Evolutionary conservation across 257 asterid genomes (phyloP), one percentile per base, ranked within the genome.

Genomic region (Lantana camara): DNA sequence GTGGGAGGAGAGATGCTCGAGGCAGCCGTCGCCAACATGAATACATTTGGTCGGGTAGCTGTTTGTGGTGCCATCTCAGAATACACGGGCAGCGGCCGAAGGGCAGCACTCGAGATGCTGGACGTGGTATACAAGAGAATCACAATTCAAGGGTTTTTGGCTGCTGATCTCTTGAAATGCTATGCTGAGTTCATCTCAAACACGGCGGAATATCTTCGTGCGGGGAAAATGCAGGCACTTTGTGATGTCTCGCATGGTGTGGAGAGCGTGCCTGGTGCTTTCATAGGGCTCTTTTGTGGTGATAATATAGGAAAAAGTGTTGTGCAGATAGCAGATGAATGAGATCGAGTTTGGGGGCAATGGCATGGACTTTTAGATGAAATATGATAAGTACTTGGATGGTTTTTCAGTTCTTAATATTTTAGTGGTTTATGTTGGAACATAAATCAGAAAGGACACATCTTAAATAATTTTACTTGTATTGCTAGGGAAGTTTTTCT

Each of bases 1-100:
- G 94, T 86, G 60, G 97, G 97, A 8, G 95, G 80, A 3, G 80
- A 74, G 52, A 84, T 89, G 89, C 68, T 75, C 45, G 94, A 86
- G 75, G 97, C 91, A 0, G 93, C 80, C 0, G 60, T 86, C 5
- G 68, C 70, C 0, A 89, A 84, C 79, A 89, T 81, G 97, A 89
- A 81, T 53, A 6, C 40, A 1, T 81, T 82, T 6, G 94, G 97
- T 0, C 70, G 95, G 56, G 82, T 89, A 12, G 95, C 85, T 0
- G 75, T 79, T 15, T 89, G 95, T 24, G 97, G 94, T 0, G 95
- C 72, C 40, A 86, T 89, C 2, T 81, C 96, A 5, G 93, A 84
- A 60, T 86, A 89, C 67, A 74, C 89, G 0, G 74, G 78, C 21
- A 11, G 41, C 0, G 67, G 63, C 6, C 62, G 59, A 70, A 57